These are phyloP conservation scores for Ophiostoma ulmi DNA, from an alignment of 2,329 filamentous ascomycete genomes.

Conservation along the genomic window DNA sequence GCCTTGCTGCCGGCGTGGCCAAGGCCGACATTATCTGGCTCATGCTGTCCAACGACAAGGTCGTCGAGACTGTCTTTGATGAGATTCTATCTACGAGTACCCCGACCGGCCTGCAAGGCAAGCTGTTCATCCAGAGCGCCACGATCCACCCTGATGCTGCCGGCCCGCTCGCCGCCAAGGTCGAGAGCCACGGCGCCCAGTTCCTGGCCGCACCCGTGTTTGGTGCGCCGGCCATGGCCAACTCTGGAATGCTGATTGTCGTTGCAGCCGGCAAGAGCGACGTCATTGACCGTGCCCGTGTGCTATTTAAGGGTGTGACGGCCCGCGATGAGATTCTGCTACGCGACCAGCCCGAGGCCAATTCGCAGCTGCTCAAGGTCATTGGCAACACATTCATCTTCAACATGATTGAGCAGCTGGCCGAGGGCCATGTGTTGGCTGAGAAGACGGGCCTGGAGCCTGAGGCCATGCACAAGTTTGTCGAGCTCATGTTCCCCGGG, in stretches of 20 bases:
- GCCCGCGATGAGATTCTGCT: slow-evolving; percentile 66
- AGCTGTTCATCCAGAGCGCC: slow-evolving; percentile 81
- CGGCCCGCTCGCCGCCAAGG: slow-evolving; percentile 55
- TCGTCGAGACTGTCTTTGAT: slow-evolving; percentile 69
- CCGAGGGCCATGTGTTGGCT: slow-evolving; percentile 71
- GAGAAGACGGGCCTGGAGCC: slow-evolving; percentile 74
- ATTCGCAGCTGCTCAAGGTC: slow-evolving; percentile 69
- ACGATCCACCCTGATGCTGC: slow-evolving; percentile 82
- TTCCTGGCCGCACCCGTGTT: slow-evolving; percentile 72
- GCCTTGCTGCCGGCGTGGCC: slow-evolving; percentile 60
- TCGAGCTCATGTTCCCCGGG: slow-evolving; percentile 70
- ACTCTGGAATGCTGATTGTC: slow-evolving; percentile 44
- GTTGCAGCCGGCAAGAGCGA: slow-evolving; percentile 63
- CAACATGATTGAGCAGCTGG: slow-evolving; percentile 73
- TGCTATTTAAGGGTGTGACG: slow-evolving; percentile 69
- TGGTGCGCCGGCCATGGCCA: slow-evolving; percentile 62
- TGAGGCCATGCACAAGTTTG: slow-evolving; percentile 63
- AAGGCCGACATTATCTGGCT: slow-evolving; percentile 74
- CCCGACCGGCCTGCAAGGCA: slow-evolving; percentile 54
- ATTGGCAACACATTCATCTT: slow-evolving; percentile 83
- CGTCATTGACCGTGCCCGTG: slow-evolving; percentile 59
- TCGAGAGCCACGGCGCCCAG: slow-evolving; percentile 56
- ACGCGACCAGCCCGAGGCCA: slow-evolving; percentile 60
- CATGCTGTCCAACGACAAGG: slow-evolving; percentile 75
- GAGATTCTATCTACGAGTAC: slow-evolving; percentile 50